Evolutionary conservation across 805 yeast genomes (phyloP).

Genomic region (Metschnikowia arizonensis): DNA sequence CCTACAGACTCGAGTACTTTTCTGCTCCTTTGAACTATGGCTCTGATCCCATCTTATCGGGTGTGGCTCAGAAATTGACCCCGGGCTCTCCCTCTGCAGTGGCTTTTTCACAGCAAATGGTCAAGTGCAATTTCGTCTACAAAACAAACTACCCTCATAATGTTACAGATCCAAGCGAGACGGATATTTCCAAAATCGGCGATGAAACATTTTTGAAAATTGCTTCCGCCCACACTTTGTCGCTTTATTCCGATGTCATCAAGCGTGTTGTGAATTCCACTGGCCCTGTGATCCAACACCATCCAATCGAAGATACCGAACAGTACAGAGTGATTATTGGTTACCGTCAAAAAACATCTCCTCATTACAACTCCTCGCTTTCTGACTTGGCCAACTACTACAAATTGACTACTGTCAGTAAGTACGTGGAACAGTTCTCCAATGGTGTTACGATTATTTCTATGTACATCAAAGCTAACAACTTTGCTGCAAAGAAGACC

Average conservation of each 20-base stretch:
- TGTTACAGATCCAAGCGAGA: slow-evolving; percentile 30
- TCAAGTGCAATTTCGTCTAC: slow-evolving; percentile 79
- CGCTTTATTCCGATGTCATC: slow-evolving; percentile 69
- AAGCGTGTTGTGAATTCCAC: slow-evolving; percentile 64
- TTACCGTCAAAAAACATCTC: slow-evolving; percentile 76
- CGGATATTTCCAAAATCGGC: slow-evolving; percentile 63
- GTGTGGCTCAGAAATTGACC: slow-evolving; percentile 32
- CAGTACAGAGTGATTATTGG: slow-evolving; percentile 90
- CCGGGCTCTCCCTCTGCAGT: slow-evolving; percentile 13
- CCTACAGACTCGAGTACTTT: slow-evolving; percentile 74
- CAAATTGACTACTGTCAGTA: slow-evolving; percentile 77
- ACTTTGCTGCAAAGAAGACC: slow-evolving; percentile 25
- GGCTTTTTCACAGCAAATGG: slow-evolving; percentile 42
- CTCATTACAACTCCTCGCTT: slow-evolving; percentile 83
- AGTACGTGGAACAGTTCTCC: slow-evolving; percentile 90
- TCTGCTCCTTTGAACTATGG: slow-evolving; percentile 55
- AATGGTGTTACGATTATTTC: slow-evolving; percentile 86
- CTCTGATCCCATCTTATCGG: slow-evolving; percentile 43
- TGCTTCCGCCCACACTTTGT: slow-evolving; percentile 75
- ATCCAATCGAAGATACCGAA: slow-evolving; percentile 69
- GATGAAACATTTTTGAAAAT: slow-evolving; percentile 75
- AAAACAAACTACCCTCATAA: slow-evolving; percentile 43
- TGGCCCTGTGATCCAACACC: slow-evolving; percentile 91
- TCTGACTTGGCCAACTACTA: slow-evolving; percentile 85
- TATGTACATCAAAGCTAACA: slow-evolving; percentile 58